Evolutionary conservation across 1,284 basidiomycete species (phyloP), one percentile per base, ranked within the genome.

Genomic region (Fomitopsis palustris): DNA sequence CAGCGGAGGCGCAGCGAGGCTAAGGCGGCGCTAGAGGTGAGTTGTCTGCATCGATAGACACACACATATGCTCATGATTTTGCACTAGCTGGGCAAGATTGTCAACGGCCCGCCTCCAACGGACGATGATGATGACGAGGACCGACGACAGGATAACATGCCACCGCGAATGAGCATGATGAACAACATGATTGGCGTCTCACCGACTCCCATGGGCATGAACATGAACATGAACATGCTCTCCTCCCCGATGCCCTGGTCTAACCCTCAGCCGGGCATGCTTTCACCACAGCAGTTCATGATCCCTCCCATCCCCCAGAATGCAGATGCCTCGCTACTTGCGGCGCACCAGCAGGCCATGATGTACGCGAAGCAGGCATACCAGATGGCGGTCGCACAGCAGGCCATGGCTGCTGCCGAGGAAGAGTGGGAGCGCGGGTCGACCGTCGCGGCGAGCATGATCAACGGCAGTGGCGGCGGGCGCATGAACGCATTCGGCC

Each of bases 401-500:
- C 90, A 93, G 65, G 92, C 92, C 12, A 88, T 93, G 82, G 86
- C 84, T 2, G 83, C 84, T 14, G 91, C 91, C 14, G 89, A 82
- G 25, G 92, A 93, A 55, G 90, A 93, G 68, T 93, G 92, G 92
- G 92, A 93, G 69, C 84, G 90, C 42, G 81, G 84, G 10, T 91
- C 89, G 54, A 82, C 75, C 8, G 70, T 69, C 21, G 56, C 56
- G 9, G 35, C 56, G 16, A 74, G 76, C 56, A 71, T 70, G 9
- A 41, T 58, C 25, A 70, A 73, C 41, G 70, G 69, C 52, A 66
- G 72, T 3, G 72, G 74, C 39, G 70, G 69, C 52, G 67, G 72
- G 45, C 76, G 77, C 4, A 21, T 31, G 33, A 52, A 31, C 49
- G 14, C 29, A n/a, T 52, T 52, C 49, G 75, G 75, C 0, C 65